A percentile compares a stretch with the other conserved stretches of the same genome.
phyloP scores from a whole-genome alignment of 345 rosid species.

The Hirschfeldia incana region DNA sequence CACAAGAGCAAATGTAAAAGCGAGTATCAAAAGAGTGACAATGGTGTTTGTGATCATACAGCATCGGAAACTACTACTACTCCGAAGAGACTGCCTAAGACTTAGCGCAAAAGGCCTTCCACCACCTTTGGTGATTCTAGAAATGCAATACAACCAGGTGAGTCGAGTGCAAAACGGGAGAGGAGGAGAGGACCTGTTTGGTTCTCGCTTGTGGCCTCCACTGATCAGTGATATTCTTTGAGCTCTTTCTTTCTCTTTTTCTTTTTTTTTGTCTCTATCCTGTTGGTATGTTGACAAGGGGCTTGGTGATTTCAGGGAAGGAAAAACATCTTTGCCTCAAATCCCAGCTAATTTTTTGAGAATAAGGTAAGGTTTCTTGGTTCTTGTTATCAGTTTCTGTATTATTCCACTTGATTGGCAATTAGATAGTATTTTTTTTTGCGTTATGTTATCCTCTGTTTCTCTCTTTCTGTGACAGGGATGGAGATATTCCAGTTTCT shows the following conservation, averaged over 20 bases:
- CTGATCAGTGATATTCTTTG: constrained; percentile 63
- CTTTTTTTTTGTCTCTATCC: background rate
- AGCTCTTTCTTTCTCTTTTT: background rate
- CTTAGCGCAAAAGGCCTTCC: constrained; percentile 52
- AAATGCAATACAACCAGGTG: no score
- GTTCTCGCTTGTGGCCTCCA: constrained; percentile 82
- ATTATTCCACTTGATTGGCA: background rate
- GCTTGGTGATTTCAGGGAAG: constrained; percentile 62
- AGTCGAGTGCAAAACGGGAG: constrained; percentile 32
- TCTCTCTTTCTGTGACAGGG: constrained; percentile 51
- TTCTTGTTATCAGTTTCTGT: background rate
- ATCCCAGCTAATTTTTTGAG: constrained; percentile 65
- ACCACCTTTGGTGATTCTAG: constrained; percentile 35
- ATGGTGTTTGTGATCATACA: constrained; percentile 28
- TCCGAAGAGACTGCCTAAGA: constrained; percentile 63
- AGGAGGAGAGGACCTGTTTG: constrained; percentile 69
- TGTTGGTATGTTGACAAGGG: constrained; percentile 26
- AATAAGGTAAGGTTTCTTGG: constrained; percentile 55
- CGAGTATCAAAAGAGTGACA: constrained; percentile 45
- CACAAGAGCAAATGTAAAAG: constrained; percentile 45
- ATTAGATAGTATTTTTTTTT: background rate
- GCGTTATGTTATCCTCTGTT: background rate
- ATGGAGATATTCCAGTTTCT: constrained; percentile 72
- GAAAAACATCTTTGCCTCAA: constrained; percentile 68
- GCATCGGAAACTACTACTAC: constrained; percentile 47